A percentile compares a stretch with the other conserved stretches of the same genome.
Conservation (phyloP, 768 basidiomycete genomes). For the Nevesoporus exiguus region DNA sequence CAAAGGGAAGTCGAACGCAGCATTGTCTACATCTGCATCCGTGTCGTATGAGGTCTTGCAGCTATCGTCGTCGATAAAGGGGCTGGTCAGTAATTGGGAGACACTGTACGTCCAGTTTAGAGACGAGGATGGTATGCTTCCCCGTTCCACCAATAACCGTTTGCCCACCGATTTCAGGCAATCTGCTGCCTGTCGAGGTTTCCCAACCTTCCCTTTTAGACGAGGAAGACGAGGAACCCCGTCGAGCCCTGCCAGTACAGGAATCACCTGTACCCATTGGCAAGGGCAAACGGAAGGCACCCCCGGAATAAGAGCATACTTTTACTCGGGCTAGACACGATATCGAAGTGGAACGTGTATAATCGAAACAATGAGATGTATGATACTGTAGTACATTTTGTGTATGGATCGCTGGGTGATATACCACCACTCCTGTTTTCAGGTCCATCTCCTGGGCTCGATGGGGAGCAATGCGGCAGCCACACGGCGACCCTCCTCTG, state of each 20-base stretch:
- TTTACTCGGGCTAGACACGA: background rate
- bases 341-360: slow-evolving; percentile 2
- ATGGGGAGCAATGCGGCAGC: slow-evolving; percentile 86
- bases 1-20: slow-evolving; percentile 44
- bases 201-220: slow-evolving; percentile 56
- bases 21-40: slow-evolving; percentile 13
- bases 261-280: slow-evolving; percentile 20
- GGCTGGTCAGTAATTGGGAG: slow-evolving; percentile 62
- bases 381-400: slow-evolving; percentile 20
- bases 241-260: slow-evolving; percentile 28
- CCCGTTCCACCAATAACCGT: background rate
- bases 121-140: slow-evolving; percentile 49
- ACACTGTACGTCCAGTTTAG: slow-evolving; percentile 64
- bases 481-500: slow-evolving; percentile 91
- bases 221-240: slow-evolving; percentile 53
- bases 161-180: slow-evolving; percentile 38
- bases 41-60: slow-evolving; percentile 48
- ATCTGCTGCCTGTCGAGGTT: slow-evolving; percentile 56
- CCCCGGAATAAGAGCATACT: slow-evolving; percentile 21
- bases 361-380: slow-evolving; percentile 6
- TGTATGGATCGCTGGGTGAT: background rate
- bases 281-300: slow-evolving; percentile 68
- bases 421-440: slow-evolving; percentile 20
- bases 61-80: slow-evolving; percentile 43
- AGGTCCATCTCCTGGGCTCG: slow-evolving; percentile 48